Evolutionary conservation across 148 eudicot species (phyloP).

Genomic region (Cornus suecica): DNA sequence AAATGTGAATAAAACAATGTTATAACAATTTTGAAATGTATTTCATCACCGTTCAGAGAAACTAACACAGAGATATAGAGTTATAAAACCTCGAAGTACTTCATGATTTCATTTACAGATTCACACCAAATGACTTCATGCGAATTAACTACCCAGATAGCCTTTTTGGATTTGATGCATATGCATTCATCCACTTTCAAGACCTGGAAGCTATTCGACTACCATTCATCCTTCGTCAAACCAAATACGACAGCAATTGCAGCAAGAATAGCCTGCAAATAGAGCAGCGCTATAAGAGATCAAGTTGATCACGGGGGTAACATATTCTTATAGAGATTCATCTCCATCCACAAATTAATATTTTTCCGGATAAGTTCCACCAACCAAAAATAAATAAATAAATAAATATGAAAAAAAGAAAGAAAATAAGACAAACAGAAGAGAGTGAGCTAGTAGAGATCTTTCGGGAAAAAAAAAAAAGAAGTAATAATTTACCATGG

Average conservation of each 20-base stretch:
- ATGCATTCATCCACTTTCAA: background rate
- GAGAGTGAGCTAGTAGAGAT: no score
- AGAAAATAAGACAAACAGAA: no score
- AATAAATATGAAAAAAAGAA: no score
- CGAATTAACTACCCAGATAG: background rate
- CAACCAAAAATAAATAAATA: no score
- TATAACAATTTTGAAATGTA: background rate
- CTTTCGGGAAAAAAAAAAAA: no score
- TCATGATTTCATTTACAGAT: background rate
- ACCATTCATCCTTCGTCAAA: conserved; percentile 29
- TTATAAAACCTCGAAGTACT: background rate
- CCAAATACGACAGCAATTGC: conserved; percentile 47
- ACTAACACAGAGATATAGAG: no score
- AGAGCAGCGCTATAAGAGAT: background rate
- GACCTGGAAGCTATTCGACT: conserved; percentile 6
- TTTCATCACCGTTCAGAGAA: background rate
- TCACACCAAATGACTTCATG: background rate
- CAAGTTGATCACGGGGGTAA: background rate
- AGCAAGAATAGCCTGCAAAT: conserved; percentile 50
- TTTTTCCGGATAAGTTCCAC: no score
- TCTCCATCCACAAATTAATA: no score
- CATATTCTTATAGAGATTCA: no score
- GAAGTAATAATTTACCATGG: background rate
- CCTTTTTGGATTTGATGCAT: background rate
- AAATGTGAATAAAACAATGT: background rate